Percentiles rank a stretch among this genome's conserved stretches.
Evolutionary conservation across 1,284 basidiomycete genomes (phyloP).

Genomic region (Melampsora larici-populina): DNA sequence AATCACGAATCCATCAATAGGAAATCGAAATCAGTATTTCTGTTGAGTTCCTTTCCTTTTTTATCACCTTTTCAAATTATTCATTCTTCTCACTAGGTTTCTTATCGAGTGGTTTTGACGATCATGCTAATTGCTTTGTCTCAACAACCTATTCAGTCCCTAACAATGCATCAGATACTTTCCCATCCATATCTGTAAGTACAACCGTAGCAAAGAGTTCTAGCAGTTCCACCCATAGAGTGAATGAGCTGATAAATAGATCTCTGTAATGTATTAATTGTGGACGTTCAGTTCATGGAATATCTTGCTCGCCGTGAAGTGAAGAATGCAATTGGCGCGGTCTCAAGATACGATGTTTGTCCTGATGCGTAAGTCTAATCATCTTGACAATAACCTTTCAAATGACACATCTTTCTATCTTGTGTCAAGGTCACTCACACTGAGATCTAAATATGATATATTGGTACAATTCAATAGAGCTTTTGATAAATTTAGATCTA

Average conservation of each 20-base stretch:
- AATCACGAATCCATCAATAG: conserved; percentile 15
- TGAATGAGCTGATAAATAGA: not conserved
- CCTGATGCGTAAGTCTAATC: conserved; percentile 28
- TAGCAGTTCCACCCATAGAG: not conserved
- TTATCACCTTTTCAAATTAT: not conserved
- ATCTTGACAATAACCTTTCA: not conserved
- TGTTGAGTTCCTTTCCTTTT: conserved; percentile 19
- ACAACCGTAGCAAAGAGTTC: not conserved
- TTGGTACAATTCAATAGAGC: not conserved
- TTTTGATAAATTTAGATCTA: conserved; percentile 21
- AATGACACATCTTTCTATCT: too few relatives aligned
- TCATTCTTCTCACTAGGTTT: not conserved
- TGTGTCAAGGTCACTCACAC: too few relatives aligned
- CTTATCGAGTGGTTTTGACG: not conserved
- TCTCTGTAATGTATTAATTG: not conserved
- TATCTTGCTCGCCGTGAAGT: conserved; percentile 27
- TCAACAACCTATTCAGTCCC: not conserved
- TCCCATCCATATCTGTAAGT: not conserved
- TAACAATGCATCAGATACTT: not conserved
- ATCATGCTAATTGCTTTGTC: not conserved
- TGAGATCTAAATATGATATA: too few relatives aligned
- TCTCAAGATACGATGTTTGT: conserved; percentile 28
- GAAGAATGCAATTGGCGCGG: conserved; percentile 29
- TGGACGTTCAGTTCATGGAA: conserved; percentile 12
- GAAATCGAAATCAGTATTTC: conserved; percentile 34